phyloP scores from a whole-genome alignment of 164 flowering plant genomes.

The Umbellularia californica region DNA sequence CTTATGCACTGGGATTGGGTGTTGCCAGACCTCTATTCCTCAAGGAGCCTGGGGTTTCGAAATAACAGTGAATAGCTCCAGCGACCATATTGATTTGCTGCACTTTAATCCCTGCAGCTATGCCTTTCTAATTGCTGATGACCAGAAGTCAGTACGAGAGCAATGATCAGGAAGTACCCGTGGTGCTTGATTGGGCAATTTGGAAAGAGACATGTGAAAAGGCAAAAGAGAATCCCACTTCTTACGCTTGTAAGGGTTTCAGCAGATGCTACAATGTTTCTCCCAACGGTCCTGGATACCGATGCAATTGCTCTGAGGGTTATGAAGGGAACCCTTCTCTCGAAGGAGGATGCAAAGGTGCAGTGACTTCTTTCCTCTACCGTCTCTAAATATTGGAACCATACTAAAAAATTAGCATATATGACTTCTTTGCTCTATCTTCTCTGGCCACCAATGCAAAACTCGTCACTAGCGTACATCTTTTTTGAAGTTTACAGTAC shows the following conservation, averaged over 20 bases:
- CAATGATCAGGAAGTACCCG: background rate
- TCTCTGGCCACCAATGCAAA: too few species aligned
- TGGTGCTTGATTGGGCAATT: slow-evolving; percentile 10
- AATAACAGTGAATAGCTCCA: background rate
- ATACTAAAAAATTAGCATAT: too few species aligned
- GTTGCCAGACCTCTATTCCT: slow-evolving; percentile 13
- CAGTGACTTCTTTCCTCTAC: background rate
- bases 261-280: slow-evolving; percentile 23
- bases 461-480: too few species aligned
- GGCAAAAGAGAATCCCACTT: background rate
- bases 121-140: slow-evolving; percentile 8
- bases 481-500: too few species aligned
- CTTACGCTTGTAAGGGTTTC: slow-evolving; percentile 18
- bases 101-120: slow-evolving; percentile 6
- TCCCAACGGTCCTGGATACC: slow-evolving; percentile 30
- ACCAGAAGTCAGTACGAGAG: background rate
- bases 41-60: background rate
- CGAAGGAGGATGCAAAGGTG: background rate
- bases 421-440: too few species aligned
- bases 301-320: slow-evolving; percentile 38
- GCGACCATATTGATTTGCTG: background rate
- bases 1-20: slow-evolving; percentile 6
- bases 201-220: slow-evolving; percentile 3
- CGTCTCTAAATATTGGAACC: background rate
- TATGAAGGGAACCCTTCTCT: slow-evolving; percentile 54